A percentile compares a stretch with the other conserved stretches of the same genome.
Evolutionary conservation across 2,329 filamentous ascomycete species (phyloP).

Genomic region (Nectriaceae sp.): DNA sequence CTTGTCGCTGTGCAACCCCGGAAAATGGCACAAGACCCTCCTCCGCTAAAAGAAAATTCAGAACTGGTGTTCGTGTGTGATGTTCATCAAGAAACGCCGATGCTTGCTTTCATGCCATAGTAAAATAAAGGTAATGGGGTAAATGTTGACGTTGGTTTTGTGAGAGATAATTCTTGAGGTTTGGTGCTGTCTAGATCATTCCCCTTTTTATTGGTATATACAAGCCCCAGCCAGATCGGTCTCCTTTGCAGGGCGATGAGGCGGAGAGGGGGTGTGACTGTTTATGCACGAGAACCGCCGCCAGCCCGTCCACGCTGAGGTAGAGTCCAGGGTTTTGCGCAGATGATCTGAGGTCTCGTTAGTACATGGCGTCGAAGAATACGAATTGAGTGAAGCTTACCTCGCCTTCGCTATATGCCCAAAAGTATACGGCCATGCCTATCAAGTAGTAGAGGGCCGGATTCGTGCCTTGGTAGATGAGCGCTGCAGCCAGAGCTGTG

Average conservation of each 20-base stretch:
- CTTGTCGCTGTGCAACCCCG: not conserved
- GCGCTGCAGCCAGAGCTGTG: conserved; percentile 68
- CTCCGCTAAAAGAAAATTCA: not conserved
- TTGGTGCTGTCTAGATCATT: not conserved
- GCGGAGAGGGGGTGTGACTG: not conserved
- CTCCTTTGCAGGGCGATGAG: not conserved
- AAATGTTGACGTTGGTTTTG: not conserved
- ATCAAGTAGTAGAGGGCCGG: conserved; percentile 89
- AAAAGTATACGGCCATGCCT: conserved; percentile 86
- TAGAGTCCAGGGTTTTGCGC: conserved; percentile 69
- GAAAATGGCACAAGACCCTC: not conserved
- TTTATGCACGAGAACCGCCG: conserved; percentile 20
- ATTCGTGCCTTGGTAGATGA: conserved; percentile 93
- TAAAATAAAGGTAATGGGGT: not conserved
- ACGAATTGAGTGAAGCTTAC: conserved; percentile 55
- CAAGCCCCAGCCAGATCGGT: not conserved
- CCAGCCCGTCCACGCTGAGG: conserved; percentile 52
- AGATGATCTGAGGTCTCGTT: conserved; percentile 56
- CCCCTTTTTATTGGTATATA: not conserved
- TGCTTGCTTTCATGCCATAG: conserved; percentile 12
- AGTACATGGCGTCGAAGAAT: not conserved
- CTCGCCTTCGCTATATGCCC: conserved; percentile 97
- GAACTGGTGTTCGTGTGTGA: not conserved
- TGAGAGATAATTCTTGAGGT: not conserved
- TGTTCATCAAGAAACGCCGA: conserved; percentile 4